Percentiles rank a stretch among this genome's conserved stretches.
phyloP scores from a whole-genome alignment of 169 alveolate species.

The Plasmodium sp. region DNA sequence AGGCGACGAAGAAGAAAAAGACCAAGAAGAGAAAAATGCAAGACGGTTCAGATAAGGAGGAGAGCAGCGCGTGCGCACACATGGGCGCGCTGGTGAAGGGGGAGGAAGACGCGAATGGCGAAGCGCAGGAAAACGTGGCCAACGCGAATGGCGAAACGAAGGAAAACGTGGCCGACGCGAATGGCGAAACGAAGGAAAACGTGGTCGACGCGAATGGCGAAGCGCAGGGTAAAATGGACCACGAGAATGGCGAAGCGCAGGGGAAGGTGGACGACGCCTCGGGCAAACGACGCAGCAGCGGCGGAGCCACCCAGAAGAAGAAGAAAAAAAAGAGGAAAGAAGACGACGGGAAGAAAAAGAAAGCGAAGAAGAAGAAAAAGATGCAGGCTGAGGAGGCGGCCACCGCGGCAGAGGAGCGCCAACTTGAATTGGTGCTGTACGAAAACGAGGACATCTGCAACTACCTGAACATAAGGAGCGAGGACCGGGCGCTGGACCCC shows the following conservation, averaged over 20 bases:
- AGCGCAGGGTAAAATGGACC: not conserved
- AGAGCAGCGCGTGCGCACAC: not conserved
- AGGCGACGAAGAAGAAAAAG: not conserved
- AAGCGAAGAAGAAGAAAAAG: not conserved
- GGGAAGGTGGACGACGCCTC: not conserved
- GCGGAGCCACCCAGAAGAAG: not conserved
- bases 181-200: not conserved
- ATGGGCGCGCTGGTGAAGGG: not conserved
- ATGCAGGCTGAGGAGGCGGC: not conserved
- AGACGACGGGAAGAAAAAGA: not conserved
- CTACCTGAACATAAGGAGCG: conserved; percentile 33
- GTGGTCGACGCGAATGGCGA: not conserved
- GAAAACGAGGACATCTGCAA: conserved; percentile 54
- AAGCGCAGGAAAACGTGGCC: not conserved
- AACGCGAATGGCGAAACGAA: not conserved
- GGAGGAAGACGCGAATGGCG: not conserved
- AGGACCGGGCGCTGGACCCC: not conserved
- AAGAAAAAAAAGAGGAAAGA: not conserved
- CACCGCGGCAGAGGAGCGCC: not conserved
- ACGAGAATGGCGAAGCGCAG: not conserved
- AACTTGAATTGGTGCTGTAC: conserved; percentile 10
- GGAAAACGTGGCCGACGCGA: not conserved
- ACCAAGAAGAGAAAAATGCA: not conserved
- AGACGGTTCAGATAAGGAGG: not conserved
- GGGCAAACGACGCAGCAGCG: not conserved